Conservation (phyloP, 1,139 yeast species). For the Geotrichum aggregatum region DNA sequence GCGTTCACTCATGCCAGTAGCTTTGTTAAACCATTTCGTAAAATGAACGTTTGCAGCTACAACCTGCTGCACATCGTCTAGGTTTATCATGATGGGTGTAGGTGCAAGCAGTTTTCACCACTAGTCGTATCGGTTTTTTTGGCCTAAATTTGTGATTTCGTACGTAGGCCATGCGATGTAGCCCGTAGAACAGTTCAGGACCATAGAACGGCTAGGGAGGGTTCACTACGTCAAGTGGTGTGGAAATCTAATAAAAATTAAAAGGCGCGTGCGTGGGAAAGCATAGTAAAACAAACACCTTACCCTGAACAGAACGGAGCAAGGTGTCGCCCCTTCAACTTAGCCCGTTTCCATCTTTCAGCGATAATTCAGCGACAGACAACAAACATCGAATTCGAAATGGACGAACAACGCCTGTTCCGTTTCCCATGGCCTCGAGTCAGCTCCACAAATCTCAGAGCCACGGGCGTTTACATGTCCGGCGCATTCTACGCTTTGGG, state of each 20-base stretch:
- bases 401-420: conserved; percentile 24
- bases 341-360: too few relatives aligned
- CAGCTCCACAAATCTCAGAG: conserved; percentile 64
- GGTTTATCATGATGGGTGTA: conserved; percentile 5
- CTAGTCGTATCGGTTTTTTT: not conserved
- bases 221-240: too few relatives aligned
- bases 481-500: conserved; percentile 84
- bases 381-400: not conserved
- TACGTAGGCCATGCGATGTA: too few relatives aligned
- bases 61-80: conserved; percentile 2
- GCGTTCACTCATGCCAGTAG: not conserved
- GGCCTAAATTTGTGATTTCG: too few relatives aligned
- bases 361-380: not conserved
- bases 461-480: conserved; percentile 68
- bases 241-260: too few relatives aligned
- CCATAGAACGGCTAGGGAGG: too few relatives aligned
- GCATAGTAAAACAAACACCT: too few relatives aligned
- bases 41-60: not conserved
- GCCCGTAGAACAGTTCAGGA: too few relatives aligned
- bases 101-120: not conserved
- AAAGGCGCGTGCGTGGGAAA: too few relatives aligned
- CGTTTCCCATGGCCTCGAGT: conserved; percentile 34
- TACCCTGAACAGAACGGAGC: too few relatives aligned
- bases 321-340: too few relatives aligned
- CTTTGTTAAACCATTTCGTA: not conserved